phyloP scores from a whole-genome alignment of 805 yeast species.

The Scheffersomyces amazonensis region DNA sequence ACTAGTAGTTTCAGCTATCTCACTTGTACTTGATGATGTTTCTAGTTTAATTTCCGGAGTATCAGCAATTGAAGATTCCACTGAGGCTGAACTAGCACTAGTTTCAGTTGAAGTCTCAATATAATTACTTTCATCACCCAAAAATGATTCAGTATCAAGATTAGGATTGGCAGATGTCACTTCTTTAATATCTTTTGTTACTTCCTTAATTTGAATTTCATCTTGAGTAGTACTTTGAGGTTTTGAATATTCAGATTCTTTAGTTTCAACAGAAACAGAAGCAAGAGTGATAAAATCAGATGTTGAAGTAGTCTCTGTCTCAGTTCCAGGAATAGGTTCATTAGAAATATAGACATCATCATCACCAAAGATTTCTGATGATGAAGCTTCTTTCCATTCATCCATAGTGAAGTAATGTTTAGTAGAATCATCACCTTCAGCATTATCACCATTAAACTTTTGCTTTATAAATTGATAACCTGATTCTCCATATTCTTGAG shows the following conservation, averaged over 20 bases:
- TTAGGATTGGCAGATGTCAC: slow-evolving; percentile 9
- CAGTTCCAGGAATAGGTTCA: neutral
- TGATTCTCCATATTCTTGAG: slow-evolving; percentile 13
- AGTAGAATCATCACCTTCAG: slow-evolving; percentile 18
- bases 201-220: slow-evolving; percentile 9
- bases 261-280: neutral
- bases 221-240: slow-evolving; percentile 3
- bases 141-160: slow-evolving; percentile 12
- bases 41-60: no score
- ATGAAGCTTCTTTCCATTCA: slow-evolving; percentile 14
- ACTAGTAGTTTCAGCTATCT: neutral
- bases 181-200: slow-evolving; percentile 15
- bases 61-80: no score
- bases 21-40: neutral
- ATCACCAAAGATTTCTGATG: neutral
- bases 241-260: neutral
- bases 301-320: slow-evolving; percentile 4
- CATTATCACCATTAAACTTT: slow-evolving; percentile 20
- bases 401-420: slow-evolving; percentile 20
- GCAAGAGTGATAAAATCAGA: slow-evolving; percentile 3
- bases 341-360: slow-evolving; percentile 1
- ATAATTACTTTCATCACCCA: slow-evolving; percentile 7
- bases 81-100: neutral
- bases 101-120: slow-evolving; percentile 2
- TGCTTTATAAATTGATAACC: slow-evolving; percentile 26